Evolutionary conservation across 768 basidiomycete species (phyloP), one percentile per base, ranked within the genome.

Genomic region (Russula foetens): DNA sequence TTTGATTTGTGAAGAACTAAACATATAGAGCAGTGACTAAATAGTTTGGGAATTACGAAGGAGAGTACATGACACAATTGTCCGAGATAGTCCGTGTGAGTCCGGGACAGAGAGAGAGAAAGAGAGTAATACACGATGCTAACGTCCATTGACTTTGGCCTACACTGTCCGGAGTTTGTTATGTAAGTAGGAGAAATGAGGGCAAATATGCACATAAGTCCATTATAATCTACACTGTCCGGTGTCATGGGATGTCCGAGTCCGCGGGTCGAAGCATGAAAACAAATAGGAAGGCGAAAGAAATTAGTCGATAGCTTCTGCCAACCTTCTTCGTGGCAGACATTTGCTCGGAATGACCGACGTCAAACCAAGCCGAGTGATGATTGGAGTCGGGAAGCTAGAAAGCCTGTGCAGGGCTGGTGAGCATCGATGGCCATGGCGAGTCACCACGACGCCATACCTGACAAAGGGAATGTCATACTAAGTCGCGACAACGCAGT

Each of bases 401-500:
- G 31, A 28, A 62, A 62, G n/a, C 62, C 58, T 63, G 48, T 24
- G 5, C 47, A 43, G 29, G 39, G 21, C 12, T 19, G 19, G 31
- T 61, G 17, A 61, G 49, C 23, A 45, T 44, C 24, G 12, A 9
- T 0, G 2, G 4, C 11, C 4, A 9, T 23, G 41, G 26, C 12
- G 17, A 24, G 26, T 29, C 51, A 35, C 23, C 51, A 46, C 7
- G 4, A n/a, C 5, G 2, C 28, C 26, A 53, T 58, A 75, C 77
- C 74, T 59, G 85, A 74, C 62, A 89, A 73, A 33, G 87, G 87
- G 69, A 84, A 87, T 49, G 77, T 76, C 12, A 80, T 70, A 60
- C 79, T 78, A 47, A 89, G 79, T 58, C 74, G 80, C 59, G 76
- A 83, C 80, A 89, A 81, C 62, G 83, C 84, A 65, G 80, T 85